A percentile compares a stretch with the other conserved stretches of the same genome.
phyloP scores from a whole-genome alignment of 1,284 basidiomycete species.

The Porodaedalea pini region DNA sequence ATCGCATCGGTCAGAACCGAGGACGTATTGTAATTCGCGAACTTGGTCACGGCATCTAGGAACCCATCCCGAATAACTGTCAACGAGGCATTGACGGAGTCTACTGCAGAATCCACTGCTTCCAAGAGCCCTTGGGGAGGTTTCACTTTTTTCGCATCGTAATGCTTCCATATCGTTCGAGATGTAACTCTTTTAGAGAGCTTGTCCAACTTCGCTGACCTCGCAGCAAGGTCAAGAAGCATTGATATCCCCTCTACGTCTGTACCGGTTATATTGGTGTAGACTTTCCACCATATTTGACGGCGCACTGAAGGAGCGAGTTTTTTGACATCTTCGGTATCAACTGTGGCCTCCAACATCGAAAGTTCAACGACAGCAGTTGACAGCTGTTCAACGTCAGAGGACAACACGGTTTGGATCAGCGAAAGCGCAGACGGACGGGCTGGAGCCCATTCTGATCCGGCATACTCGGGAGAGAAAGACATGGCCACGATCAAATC shows the following conservation, averaged over 20 bases:
- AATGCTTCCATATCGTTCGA: slow-evolving; percentile 34
- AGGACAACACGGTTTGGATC: slow-evolving; percentile 14
- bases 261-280: slow-evolving; percentile 51
- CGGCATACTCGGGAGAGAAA: slow-evolving; percentile 25
- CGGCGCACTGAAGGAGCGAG: slow-evolving; percentile 45
- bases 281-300: slow-evolving; percentile 68
- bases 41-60: slow-evolving; percentile 55
- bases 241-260: slow-evolving; percentile 56
- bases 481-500: slow-evolving; percentile 34
- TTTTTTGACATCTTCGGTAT: slow-evolving; percentile 39
- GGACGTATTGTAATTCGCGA: slow-evolving; percentile 55
- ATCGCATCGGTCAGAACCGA: slow-evolving; percentile 51
- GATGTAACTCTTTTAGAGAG: slow-evolving; percentile 52
- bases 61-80: slow-evolving; percentile 58
- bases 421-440: slow-evolving; percentile 13
- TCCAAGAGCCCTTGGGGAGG: slow-evolving; percentile 15
- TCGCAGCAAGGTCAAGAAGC: slow-evolving; percentile 55
- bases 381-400: slow-evolving; percentile 24
- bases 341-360: slow-evolving; percentile 42
- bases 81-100: slow-evolving; percentile 58
- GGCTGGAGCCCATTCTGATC: slow-evolving; percentile 18
- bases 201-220: slow-evolving; percentile 62
- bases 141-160: slow-evolving; percentile 21
- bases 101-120: slow-evolving; percentile 33
- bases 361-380: slow-evolving; percentile 41